A percentile compares a stretch with the other conserved stretches of the same genome.
Conservation (phyloP, 1,139 yeast species). For the Protomyces pachydermus region DNA sequence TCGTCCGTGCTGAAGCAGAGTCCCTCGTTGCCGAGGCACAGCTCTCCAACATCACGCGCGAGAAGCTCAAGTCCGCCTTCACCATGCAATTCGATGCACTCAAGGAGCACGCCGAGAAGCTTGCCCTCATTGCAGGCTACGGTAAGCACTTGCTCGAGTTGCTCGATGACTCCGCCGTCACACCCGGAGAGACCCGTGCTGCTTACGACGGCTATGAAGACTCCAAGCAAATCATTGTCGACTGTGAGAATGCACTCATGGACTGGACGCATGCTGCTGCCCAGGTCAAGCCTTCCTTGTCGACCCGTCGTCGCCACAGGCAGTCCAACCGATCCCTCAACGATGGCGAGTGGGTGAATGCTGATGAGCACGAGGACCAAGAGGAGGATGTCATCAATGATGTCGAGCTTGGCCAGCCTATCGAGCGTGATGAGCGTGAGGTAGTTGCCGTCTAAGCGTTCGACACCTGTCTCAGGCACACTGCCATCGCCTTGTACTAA, state of each 20-base stretch:
- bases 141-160: conserved; percentile 96
- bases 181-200: conserved; percentile 99
- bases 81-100: conserved; percentile 94
- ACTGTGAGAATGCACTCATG: conserved; percentile 92
- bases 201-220: conserved; percentile 98
- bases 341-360: conserved; percentile 27
- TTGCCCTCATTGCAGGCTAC: conserved; percentile 95
- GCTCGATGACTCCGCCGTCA: conserved; percentile 92
- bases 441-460: conserved; percentile 22
- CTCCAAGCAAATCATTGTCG: conserved; percentile 93
- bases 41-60: conserved; percentile 94
- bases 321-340: conserved; percentile 26
- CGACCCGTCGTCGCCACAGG: conserved; percentile 23
- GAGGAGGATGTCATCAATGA: conserved; percentile 19
- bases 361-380: conserved; percentile 19
- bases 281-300: conserved; percentile 83
- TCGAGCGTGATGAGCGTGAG: conserved; percentile 24
- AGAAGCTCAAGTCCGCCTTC: conserved; percentile 94
- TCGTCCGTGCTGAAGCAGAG: conserved; percentile 98
- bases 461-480: not conserved
- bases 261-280: conserved; percentile 96
- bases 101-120: conserved; percentile 93
- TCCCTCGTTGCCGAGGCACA: conserved; percentile 98
- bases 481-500: too few relatives aligned
- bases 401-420: conserved; percentile 26